These are phyloP conservation scores for Mallotus repandus DNA, from an alignment of 441 rosid species.

Conservation along the genomic window DNA sequence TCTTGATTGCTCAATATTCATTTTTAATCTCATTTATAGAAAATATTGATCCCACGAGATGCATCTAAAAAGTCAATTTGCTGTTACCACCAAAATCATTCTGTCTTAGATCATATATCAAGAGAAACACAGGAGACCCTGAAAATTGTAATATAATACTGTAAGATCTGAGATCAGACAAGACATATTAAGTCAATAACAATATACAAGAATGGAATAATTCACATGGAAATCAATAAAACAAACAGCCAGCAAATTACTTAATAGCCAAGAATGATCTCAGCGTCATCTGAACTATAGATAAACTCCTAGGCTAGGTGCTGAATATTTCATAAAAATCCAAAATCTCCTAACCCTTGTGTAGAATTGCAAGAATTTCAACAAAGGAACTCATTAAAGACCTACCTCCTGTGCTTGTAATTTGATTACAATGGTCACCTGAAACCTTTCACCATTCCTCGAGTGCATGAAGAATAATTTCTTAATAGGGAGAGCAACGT, in stretches of 20 bases:
- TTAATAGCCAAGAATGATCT: neutral
- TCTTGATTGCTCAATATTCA: neutral
- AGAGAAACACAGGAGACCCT: neutral
- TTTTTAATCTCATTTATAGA: neutral
- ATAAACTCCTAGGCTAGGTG: neutral
- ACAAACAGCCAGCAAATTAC: neutral
- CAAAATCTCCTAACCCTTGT: neutral
- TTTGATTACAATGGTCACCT: neutral
- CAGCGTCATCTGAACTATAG: neutral
- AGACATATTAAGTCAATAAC: neutral
- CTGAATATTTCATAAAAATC: neutral
- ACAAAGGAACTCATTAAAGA: no score
- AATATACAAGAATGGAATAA: neutral
- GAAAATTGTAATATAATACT: neutral
- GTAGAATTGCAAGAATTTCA: neutral
- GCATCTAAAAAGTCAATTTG: neutral
- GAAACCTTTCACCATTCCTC: neutral
- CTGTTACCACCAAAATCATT: neutral
- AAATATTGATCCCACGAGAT: neutral
- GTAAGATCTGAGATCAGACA: neutral
- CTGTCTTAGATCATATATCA: neutral
- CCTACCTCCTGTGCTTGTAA: neutral
- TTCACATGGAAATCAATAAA: constrained; percentile 3
- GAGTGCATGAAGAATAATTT: neutral
- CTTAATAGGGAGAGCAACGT: neutral